Evolutionary conservation across 257 asterid genomes (phyloP).

Genomic region (Paulownia fortunei): DNA sequence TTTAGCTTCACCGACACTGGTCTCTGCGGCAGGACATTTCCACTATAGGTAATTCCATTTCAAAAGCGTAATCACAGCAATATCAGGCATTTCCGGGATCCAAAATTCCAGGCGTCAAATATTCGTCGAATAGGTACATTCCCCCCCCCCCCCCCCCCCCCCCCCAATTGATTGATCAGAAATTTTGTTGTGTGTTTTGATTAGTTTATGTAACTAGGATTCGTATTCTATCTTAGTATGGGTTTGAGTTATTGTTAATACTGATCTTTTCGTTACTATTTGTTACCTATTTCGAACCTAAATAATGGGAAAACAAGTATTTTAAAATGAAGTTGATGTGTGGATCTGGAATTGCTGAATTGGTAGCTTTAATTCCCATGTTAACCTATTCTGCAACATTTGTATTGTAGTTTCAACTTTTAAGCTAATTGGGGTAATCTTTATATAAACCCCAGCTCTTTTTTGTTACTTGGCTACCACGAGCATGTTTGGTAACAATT

Average conservation of each 20-base stretch:
- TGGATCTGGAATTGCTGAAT: neutral
- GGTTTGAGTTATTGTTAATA: neutral
- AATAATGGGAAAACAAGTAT: neutral
- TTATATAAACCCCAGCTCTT: no score
- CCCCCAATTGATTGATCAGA: neutral
- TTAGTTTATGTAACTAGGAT: neutral
- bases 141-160: no score
- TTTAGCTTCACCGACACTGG: slow-evolving; percentile 22
- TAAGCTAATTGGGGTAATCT: neutral
- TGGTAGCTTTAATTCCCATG: neutral
- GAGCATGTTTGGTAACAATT: no score
- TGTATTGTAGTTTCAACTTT: neutral
- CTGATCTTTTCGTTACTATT: neutral
- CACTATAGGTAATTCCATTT: neutral
- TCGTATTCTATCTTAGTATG: neutral
- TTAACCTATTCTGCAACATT: slow-evolving; percentile 1
- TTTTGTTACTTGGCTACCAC: no score
- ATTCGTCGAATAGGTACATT: slow-evolving; percentile 23
- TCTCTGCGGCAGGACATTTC: neutral
- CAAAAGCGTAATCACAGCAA: neutral
- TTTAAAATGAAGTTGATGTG: slow-evolving; percentile 3
- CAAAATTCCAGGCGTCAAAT: neutral
- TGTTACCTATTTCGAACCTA: neutral
- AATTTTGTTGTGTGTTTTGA: neutral
- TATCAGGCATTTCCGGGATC: neutral